Conservation (phyloP, 2,329 filamentous ascomycete species). For the Eurotiales sp. region DNA sequence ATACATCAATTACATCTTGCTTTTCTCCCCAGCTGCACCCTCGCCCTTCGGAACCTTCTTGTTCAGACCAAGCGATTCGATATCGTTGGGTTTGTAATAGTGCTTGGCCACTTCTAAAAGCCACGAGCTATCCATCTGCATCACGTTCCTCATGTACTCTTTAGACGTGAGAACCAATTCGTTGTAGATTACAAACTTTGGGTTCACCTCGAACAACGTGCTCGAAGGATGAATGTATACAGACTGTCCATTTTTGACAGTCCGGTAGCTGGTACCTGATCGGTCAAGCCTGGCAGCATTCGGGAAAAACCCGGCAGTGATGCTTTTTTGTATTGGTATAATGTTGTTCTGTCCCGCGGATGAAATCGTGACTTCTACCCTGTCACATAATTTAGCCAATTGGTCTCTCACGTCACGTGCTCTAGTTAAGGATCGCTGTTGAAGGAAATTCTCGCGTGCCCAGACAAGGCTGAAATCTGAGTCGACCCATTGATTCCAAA, state of each 20-base stretch:
- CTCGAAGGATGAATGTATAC: conserved; percentile 90
- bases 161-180: conserved; percentile 87
- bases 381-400: conserved; percentile 84
- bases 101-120: conserved; percentile 87
- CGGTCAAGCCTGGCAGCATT: conserved; percentile 82
- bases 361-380: conserved; percentile 73
- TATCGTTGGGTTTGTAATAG: conserved; percentile 87
- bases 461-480: conserved; percentile 83
- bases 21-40: conserved; percentile 39
- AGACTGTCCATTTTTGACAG: conserved; percentile 82
- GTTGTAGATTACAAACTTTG: conserved; percentile 84
- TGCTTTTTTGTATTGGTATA: conserved; percentile 76
- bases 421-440: conserved; percentile 82
- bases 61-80: conserved; percentile 73
- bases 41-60: conserved; percentile 68
- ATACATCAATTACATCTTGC: conserved; percentile 20
- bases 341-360: conserved; percentile 69
- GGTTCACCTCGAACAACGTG: conserved; percentile 73
- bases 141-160: conserved; percentile 86
- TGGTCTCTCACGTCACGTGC: conserved; percentile 92
- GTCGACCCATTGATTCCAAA: conserved; percentile 95
- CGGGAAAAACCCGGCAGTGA: conserved; percentile 90
- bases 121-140: conserved; percentile 80
- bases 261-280: conserved; percentile 83
- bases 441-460: conserved; percentile 88